A percentile compares a stretch with the other conserved stretches of the same genome.
These are phyloP conservation scores for Candida nonsorbophila DNA, from an alignment of 805 yeast species.

Conservation along the genomic window DNA sequence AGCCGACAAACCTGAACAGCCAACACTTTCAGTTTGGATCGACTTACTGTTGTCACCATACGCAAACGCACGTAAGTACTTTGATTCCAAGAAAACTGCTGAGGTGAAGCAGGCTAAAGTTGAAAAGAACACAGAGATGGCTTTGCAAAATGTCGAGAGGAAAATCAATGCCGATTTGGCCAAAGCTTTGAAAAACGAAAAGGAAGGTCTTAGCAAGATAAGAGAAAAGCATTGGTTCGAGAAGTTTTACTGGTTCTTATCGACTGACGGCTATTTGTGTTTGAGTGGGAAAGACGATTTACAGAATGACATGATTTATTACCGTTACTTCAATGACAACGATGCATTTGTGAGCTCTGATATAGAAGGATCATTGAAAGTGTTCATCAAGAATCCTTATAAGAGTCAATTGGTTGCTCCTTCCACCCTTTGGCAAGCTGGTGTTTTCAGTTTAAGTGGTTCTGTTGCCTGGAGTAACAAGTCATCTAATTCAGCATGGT, in stretches of 20 bases:
- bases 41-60: constrained; percentile 71
- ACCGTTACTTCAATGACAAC: constrained; percentile 65
- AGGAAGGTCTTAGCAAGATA: constrained; percentile 47
- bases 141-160: constrained; percentile 76
- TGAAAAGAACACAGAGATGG: constrained; percentile 68
- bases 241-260: constrained; percentile 90
- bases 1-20: constrained; percentile 3
- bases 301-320: constrained; percentile 77
- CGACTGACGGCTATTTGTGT: constrained; percentile 83
- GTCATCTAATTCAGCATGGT: constrained; percentile 79
- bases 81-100: constrained; percentile 70
- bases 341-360: constrained; percentile 76
- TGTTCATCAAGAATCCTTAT: constrained; percentile 75
- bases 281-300: constrained; percentile 79
- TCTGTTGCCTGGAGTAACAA: constrained; percentile 90
- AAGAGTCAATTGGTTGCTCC: constrained; percentile 75
- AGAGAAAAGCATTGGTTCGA: constrained; percentile 88
- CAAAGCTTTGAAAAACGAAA: constrained; percentile 51
- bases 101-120: constrained; percentile 76
- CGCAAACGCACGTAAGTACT: constrained; percentile 84
- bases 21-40: constrained; percentile 49
- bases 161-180: constrained; percentile 71
- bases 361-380: constrained; percentile 66
- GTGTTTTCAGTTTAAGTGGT: constrained; percentile 73
- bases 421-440: constrained; percentile 83